These are phyloP conservation scores for Scedosporium boydii DNA, from an alignment of 2,329 filamentous ascomycete genomes.

Conservation along the genomic window DNA sequence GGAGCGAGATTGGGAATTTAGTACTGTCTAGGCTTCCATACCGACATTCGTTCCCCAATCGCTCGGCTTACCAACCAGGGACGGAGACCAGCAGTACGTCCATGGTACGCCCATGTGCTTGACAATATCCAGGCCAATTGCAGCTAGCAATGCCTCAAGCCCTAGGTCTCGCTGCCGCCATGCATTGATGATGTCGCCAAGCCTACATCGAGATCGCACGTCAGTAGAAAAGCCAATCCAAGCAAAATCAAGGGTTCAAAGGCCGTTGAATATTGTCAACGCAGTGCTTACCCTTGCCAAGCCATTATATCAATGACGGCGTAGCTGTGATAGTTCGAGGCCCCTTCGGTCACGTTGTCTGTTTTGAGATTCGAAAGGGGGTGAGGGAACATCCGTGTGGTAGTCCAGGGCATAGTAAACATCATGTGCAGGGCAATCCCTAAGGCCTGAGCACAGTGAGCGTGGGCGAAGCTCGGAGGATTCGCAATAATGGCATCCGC, in stretches of 20 bases:
- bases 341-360: conserved; percentile 59
- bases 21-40: too few relatives aligned
- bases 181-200: conserved; percentile 34
- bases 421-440: conserved; percentile 36
- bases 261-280: neutral
- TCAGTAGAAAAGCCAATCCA: neutral
- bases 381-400: conserved; percentile 63
- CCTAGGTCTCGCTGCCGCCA: conserved; percentile 57
- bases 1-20: too few relatives aligned
- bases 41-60: too few relatives aligned
- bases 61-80: too few relatives aligned
- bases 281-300: conserved; percentile 50
- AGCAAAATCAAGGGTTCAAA: neutral
- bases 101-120: conserved; percentile 59
- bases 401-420: conserved; percentile 64
- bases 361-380: conserved; percentile 61
- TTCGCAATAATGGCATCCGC: conserved; percentile 44
- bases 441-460: conserved; percentile 35
- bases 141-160: conserved; percentile 57
- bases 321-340: too few relatives aligned
- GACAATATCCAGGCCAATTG: conserved; percentile 63
- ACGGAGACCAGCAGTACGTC: conserved; percentile 70
- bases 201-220: neutral
- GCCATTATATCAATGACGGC: conserved; percentile 65
- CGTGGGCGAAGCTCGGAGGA: conserved; percentile 37